A percentile compares a stretch with the other conserved stretches of the same genome.
These are phyloP conservation scores for Umbelopsis ramanniana DNA, from an alignment of 192 early-diverging fungal species.

Conservation along the genomic window DNA sequence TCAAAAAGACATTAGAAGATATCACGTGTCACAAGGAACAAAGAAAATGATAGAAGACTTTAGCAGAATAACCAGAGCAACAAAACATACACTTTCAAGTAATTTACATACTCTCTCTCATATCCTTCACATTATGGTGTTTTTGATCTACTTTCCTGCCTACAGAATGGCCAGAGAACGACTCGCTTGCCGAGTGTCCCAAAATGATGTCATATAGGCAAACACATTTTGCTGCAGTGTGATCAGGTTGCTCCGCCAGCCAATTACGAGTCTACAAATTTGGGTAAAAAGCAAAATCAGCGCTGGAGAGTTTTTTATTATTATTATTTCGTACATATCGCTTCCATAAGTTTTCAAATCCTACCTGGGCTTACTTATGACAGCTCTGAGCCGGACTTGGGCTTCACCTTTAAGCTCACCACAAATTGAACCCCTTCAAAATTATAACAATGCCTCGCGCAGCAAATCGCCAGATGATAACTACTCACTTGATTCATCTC, in stretches of 20 bases:
- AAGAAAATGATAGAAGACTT: neutral
- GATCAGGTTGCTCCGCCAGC: neutral
- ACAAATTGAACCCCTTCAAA: slow-evolving; percentile 10
- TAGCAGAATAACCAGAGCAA: neutral
- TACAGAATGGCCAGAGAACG: too few relatives aligned
- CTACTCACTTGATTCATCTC: neutral
- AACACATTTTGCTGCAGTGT: too few relatives aligned
- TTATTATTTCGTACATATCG: neutral
- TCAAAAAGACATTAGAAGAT: neutral
- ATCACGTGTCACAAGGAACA: neutral
- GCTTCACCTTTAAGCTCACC: slow-evolving; percentile 22
- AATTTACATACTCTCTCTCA: too few relatives aligned
- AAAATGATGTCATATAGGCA: slow-evolving; percentile 11
- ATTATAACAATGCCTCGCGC: neutral
- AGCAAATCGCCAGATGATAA: neutral
- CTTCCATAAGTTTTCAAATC: too few relatives aligned
- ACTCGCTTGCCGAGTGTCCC: neutral
- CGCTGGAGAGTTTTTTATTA: neutral
- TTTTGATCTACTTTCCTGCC: too few relatives aligned
- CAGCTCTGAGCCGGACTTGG: slow-evolving; percentile 19
- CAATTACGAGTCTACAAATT: neutral
- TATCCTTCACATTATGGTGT: too few relatives aligned
- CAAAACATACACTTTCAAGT: too few relatives aligned
- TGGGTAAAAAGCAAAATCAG: too few relatives aligned
- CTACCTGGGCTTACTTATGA: neutral